These are phyloP conservation scores for Straminergon stramineum DNA, from an alignment of 225 moss, liverwort and hornwort genomes.

Conservation along the genomic window DNA sequence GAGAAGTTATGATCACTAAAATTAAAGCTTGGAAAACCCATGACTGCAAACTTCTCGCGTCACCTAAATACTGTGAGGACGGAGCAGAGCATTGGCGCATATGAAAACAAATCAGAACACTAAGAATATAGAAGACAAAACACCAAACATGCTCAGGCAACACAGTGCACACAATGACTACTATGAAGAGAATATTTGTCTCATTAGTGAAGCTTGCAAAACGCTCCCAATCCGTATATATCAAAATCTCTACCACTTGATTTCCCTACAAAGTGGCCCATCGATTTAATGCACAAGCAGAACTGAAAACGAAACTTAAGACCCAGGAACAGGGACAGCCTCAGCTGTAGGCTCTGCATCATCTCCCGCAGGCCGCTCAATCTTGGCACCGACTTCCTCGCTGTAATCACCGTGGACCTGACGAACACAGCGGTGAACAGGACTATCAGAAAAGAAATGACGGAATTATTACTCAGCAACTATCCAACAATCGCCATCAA, in stretches of 20 bases:
- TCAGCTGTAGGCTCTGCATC: not conserved
- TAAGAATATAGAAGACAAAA: not conserved
- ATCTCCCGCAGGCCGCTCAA: not conserved
- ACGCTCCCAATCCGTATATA: not conserved
- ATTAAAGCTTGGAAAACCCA: not conserved
- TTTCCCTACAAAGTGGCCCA: not conserved
- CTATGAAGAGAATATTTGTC: not conserved
- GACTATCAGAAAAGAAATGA: not conserved
- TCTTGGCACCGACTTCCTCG: not conserved
- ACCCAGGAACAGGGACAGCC: conserved; percentile 5
- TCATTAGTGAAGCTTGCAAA: not conserved
- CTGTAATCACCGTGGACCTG: not conserved
- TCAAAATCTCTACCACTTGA: not conserved
- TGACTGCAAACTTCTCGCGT: not conserved
- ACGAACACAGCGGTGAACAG: not conserved
- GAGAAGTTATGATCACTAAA: not conserved
- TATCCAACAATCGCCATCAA: not conserved
- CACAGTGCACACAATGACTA: not conserved
- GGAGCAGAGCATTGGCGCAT: not conserved
- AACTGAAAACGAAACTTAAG: not conserved
- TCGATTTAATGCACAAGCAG: not conserved
- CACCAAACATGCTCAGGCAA: not conserved
- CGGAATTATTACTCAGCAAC: not conserved
- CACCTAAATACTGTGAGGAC: not conserved
- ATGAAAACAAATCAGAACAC: not conserved